Evolutionary conservation across 495 filamentous ascomycete species (phyloP), one percentile per base, ranked within the genome.

Genomic region (Tuber indicum): DNA sequence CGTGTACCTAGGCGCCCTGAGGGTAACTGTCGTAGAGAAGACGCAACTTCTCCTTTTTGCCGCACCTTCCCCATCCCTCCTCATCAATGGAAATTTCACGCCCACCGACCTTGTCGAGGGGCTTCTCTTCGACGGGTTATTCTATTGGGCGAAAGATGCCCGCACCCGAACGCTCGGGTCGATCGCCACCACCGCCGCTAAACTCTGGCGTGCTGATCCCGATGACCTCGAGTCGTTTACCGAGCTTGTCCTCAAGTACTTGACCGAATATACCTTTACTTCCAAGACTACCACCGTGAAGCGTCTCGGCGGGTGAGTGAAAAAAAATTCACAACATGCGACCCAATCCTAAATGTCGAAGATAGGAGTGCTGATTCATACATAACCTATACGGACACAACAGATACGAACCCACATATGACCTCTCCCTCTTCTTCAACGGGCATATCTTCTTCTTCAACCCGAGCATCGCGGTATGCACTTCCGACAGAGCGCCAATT

Each of bases 101-200:
- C 8, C 17, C 45, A 17, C 17, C 8, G 14, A 46, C 1, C 45
- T 46, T 19, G 17, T 46, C 45, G 14, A 26, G 23, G 49, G 23
- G 23, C 8, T 26, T 26, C 49, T 26, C 49, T 0, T 3, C 3
- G 23, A 19, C 47, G 6, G 2, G 47, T 1, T 2, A 8, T 21
- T 49, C 2, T 6, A 7, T 21, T 19, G 7, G 6, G 3, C 17
- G 47, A 1, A 0, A 17, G 47, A 49, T 7, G 23, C 49, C 6
- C 49, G 49, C 8, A n/a, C 21, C 21, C 21, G 3, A 3, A 12
- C 3, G 0, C 8, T 58, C 7, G 12, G 8, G 8, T 58, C 7
- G 1, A 26, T n/a, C 23, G 3, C 9, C 1, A 12, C 1, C 0
- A 0, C 19, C 9, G 7, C 23, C 8, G 7, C 23, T 6, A 1